Conservation (phyloP, 2,329 filamentous ascomycete genomes). For the Fusarium robinianum region DNA sequence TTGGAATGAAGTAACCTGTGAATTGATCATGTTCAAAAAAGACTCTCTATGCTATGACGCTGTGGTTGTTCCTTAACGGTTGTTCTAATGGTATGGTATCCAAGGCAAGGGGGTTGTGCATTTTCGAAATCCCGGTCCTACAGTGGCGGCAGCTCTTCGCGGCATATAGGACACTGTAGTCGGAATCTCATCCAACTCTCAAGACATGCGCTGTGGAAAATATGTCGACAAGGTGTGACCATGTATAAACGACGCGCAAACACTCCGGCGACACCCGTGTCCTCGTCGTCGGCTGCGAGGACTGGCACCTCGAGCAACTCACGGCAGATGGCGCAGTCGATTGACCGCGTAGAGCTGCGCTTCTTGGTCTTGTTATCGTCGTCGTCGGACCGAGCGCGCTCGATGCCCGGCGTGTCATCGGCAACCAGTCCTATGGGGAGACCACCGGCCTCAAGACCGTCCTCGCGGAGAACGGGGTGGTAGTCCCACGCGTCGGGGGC, state of each 20-base stretch:
- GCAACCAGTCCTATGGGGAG: conserved; percentile 73
- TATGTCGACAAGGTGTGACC: conserved; percentile 95
- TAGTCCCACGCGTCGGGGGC: conserved; percentile 87
- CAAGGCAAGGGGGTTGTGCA: no score
- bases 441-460: conserved; percentile 77
- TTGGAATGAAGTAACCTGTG: no score
- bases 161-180: conserved; percentile 92
- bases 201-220: conserved; percentile 89
- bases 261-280: conserved; percentile 65
- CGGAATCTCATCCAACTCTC: conserved; percentile 96
- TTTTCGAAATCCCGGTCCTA: conserved; percentile 43
- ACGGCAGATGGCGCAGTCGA: conserved; percentile 95
- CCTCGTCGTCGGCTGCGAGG: conserved; percentile 62
- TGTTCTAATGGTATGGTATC: neutral
- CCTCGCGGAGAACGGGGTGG: conserved; percentile 84
- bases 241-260: conserved; percentile 86
- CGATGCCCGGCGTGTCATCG: conserved; percentile 35
- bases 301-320: conserved; percentile 90
- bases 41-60: no score
- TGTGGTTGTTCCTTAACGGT: no score
- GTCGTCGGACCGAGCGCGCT: conserved; percentile 41
- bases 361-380: conserved; percentile 42
- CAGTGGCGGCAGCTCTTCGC: conserved; percentile 84
- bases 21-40: no score
- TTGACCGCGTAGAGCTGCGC: conserved; percentile 52